Conservation (phyloP, 1,284 basidiomycete genomes). For the Marasmius fiardii region DNA sequence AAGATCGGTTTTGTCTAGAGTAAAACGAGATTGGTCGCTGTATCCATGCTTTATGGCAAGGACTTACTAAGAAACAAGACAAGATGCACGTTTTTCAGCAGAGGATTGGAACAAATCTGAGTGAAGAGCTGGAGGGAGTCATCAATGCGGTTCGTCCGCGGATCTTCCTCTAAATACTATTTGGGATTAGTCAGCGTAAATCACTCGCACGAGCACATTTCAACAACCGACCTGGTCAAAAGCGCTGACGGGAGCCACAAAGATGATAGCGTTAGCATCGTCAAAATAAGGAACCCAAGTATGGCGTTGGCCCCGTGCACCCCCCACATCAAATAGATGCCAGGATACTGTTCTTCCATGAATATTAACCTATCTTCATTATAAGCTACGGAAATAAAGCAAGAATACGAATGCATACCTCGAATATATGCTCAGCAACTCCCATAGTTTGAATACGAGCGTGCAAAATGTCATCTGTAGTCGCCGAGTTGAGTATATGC, state of each 20-base stretch:
- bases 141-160: slow-evolving; percentile 76
- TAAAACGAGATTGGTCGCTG: slow-evolving; percentile 11
- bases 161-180: slow-evolving; percentile 81
- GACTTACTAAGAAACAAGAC: slow-evolving; percentile 74
- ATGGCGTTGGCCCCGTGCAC: slow-evolving; percentile 79
- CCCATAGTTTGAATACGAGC: slow-evolving; percentile 85
- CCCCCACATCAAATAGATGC: slow-evolving; percentile 81
- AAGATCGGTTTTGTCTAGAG: slow-evolving; percentile 73
- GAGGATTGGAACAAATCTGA: slow-evolving; percentile 75
- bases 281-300: slow-evolving; percentile 82
- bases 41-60: not conserved
- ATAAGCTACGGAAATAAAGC: not conserved
- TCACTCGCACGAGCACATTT: not conserved
- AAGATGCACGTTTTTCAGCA: slow-evolving; percentile 74
- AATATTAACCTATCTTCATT: slow-evolving; percentile 49
- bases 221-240: slow-evolving; percentile 65
- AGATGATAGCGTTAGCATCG: slow-evolving; percentile 83
- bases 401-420: slow-evolving; percentile 21
- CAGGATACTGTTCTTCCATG: slow-evolving; percentile 73
- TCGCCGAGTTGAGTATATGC: slow-evolving; percentile 27
- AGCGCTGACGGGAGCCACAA: slow-evolving; percentile 82
- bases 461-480: slow-evolving; percentile 76
- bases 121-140: slow-evolving; percentile 82
- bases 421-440: slow-evolving; percentile 75
- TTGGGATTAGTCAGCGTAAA: slow-evolving; percentile 1